phyloP scores from a whole-genome alignment of 139 green algal species.

The Deuterostichococcus epilithicus region DNA sequence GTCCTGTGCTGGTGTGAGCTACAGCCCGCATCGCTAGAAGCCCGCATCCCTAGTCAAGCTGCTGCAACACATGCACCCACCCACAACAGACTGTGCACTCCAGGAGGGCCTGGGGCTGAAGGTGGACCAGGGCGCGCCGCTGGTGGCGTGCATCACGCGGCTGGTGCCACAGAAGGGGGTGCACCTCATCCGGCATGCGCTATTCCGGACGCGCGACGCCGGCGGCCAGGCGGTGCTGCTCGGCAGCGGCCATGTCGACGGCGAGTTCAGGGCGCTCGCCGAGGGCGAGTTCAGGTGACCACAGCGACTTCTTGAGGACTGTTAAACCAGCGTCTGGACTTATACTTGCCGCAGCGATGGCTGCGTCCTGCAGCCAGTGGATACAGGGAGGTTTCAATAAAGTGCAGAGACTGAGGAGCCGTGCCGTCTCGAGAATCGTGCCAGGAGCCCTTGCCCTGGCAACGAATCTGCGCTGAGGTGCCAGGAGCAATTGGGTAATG shows the following conservation, averaged over 20 bases:
- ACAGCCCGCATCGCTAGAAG: not conserved
- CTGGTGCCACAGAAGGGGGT: constrained; percentile 93
- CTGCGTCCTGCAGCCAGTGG: not conserved
- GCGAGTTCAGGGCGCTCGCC: constrained; percentile 71
- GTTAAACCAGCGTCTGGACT: not conserved
- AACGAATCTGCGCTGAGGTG: not conserved
- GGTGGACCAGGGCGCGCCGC: constrained; percentile 64
- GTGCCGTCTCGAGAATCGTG: not conserved
- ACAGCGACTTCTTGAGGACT: too few species aligned
- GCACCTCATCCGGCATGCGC: constrained; percentile 82
- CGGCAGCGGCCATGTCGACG: constrained; percentile 77
- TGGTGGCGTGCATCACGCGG: constrained; percentile 84
- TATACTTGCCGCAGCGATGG: not conserved
- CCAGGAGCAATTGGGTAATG: not conserved
- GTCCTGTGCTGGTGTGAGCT: not conserved
- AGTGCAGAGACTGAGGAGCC: not conserved
- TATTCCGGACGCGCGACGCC: constrained; percentile 56
- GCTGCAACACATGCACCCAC: too few species aligned
- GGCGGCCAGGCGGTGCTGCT: constrained; percentile 93
- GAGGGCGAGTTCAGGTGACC: constrained; percentile 57
- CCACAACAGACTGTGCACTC: constrained; percentile 8
- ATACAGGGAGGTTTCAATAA: not conserved
- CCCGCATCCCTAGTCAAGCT: too few species aligned
- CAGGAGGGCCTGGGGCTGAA: constrained; percentile 77
- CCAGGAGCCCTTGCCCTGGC: not conserved